Evolutionary conservation across 257 asterid genomes (phyloP).

Genomic region (Mentha longifolia): DNA sequence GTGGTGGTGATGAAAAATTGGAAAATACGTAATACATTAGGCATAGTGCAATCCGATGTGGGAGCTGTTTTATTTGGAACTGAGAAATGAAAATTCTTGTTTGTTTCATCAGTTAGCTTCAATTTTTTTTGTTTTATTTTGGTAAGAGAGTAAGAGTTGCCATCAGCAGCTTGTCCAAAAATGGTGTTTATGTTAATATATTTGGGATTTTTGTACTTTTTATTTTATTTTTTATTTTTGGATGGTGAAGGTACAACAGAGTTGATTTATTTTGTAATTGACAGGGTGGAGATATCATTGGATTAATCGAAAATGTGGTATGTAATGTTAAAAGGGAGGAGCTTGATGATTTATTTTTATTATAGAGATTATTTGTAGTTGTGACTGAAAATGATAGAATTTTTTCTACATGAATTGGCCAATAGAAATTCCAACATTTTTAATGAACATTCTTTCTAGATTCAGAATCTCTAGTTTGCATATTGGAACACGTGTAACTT

Average conservation of each 20-base stretch:
- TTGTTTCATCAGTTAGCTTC: not conserved
- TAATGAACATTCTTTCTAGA: too few species aligned
- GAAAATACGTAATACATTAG: too few species aligned
- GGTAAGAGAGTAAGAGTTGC: not conserved
- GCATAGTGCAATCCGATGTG: conserved; percentile 5
- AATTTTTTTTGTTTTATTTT: not conserved
- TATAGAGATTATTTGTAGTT: not conserved
- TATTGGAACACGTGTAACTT: not conserved
- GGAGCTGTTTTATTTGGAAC: not conserved
- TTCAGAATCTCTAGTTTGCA: too few species aligned
- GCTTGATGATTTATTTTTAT: not conserved
- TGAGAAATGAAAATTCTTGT: conserved; percentile 3
- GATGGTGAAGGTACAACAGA: too few species aligned
- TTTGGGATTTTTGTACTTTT: too few species aligned
- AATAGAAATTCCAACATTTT: not conserved
- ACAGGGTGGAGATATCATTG: conserved; percentile 1
- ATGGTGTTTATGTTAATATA: not conserved
- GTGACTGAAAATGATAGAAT: not conserved
- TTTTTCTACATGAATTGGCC: not conserved
- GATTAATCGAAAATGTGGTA: not conserved
- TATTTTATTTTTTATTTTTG: not conserved
- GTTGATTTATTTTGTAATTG: not conserved
- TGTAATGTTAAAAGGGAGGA: not conserved
- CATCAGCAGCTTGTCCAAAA: not conserved
- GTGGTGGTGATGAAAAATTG: not conserved